Conservation (phyloP, 2,329 filamentous ascomycete species). For the Colletotrichum sp. region DNA sequence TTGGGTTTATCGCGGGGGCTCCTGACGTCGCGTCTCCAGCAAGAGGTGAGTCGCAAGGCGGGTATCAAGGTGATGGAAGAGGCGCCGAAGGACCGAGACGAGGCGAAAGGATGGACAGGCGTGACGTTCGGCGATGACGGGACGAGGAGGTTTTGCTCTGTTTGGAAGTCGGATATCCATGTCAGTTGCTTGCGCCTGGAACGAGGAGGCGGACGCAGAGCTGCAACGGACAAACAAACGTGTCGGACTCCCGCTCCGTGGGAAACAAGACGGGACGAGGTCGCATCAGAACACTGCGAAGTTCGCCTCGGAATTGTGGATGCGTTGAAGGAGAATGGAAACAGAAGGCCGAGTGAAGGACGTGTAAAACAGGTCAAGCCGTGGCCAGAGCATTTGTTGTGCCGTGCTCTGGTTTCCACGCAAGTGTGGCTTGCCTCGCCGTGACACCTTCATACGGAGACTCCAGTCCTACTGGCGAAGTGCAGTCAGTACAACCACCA, state of each 20-base stretch:
- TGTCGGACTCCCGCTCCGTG: background rate
- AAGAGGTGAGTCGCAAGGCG: background rate
- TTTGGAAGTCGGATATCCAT: background rate
- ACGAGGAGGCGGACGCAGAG: background rate
- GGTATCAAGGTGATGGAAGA: background rate
- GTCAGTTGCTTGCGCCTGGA: background rate
- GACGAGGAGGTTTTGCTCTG: background rate
- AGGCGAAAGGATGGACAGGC: background rate
- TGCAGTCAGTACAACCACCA: background rate
- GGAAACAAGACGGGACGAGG: background rate
- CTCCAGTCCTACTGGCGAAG: background rate
- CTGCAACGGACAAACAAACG: background rate
- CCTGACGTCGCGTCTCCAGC: background rate
- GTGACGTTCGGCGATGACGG: background rate
- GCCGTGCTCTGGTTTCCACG: background rate
- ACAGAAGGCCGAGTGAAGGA: background rate
- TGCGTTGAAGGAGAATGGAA: background rate
- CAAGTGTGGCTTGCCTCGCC: background rate
- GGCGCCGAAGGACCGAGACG: background rate
- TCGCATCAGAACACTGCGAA: background rate
- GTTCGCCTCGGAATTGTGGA: slow-evolving; percentile 2
- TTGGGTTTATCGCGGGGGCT: background rate
- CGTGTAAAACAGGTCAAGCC: background rate
- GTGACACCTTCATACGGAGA: background rate
- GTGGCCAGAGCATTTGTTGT: background rate